Conservation (phyloP, 139 green algal genomes). For the Closterium sp. region DNA sequence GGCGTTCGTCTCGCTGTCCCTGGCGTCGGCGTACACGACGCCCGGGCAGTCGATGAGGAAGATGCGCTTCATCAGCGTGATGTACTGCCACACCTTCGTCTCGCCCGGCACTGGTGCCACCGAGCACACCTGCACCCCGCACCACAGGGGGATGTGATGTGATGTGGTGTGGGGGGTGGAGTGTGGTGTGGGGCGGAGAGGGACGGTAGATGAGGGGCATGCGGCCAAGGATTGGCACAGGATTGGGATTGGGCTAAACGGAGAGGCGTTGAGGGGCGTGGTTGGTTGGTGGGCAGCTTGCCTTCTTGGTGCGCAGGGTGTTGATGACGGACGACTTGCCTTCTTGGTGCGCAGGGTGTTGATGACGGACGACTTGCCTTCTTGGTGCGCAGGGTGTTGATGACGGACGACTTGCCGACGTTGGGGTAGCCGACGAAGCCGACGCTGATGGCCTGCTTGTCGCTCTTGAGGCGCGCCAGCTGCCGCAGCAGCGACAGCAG, state of each 20-base stretch:
- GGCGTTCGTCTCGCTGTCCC: conserved; percentile 79
- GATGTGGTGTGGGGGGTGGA: no score
- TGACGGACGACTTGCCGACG: conserved; percentile 97
- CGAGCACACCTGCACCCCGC: conserved; percentile 93
- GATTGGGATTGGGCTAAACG: neutral
- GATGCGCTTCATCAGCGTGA: conserved; percentile 98
- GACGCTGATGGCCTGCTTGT: conserved; percentile 93
- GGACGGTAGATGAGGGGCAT: neutral
- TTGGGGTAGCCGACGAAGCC: conserved; percentile 99
- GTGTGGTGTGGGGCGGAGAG: neutral
- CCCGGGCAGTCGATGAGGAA: conserved; percentile 99
- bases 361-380: conserved; percentile 61
- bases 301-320: no score
- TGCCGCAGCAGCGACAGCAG: conserved; percentile 80
- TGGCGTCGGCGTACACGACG: conserved; percentile 90
- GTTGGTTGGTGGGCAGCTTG: no score
- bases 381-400: conserved; percentile 96
- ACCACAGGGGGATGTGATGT: no score
- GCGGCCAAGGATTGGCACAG: neutral
- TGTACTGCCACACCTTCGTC: conserved; percentile 99
- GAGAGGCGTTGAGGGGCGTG: neutral
- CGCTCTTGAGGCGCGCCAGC: conserved; percentile 83
- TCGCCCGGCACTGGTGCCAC: conserved; percentile 91
- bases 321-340: no score
- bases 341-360: conserved; percentile 92